A percentile compares a stretch with the other conserved stretches of the same genome.
These are phyloP conservation scores for Arachnopeziza araneosa DNA, from an alignment of 2,329 filamentous ascomycete genomes.

Conservation along the genomic window DNA sequence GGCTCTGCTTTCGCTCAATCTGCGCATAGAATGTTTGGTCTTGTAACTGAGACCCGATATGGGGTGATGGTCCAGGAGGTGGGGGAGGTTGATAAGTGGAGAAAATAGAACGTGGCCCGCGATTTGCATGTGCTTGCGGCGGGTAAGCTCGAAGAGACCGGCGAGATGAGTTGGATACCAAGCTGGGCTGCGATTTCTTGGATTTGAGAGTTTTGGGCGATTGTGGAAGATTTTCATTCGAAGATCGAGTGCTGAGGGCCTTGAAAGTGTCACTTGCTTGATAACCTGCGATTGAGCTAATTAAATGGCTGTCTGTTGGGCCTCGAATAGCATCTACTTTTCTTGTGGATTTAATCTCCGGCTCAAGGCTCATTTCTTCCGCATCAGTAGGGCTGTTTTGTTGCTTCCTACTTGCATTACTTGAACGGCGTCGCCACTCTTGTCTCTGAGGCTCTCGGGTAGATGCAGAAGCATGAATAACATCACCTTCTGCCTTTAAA, in stretches of 20 bases:
- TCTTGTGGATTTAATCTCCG: background rate
- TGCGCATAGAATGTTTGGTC: conserved; percentile 1
- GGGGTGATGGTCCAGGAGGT: background rate
- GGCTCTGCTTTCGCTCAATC: conserved; percentile 2
- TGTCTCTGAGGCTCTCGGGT: background rate
- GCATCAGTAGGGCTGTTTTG: background rate
- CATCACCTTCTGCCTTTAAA: background rate
- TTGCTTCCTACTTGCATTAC: background rate
- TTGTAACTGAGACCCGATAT: background rate
- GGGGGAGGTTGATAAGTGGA: background rate
- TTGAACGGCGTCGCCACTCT: background rate
- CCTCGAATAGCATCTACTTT: background rate
- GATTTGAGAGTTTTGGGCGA: too few relatives aligned
- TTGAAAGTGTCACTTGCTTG: background rate
- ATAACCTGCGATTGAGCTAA: background rate
- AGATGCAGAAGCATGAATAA: background rate
- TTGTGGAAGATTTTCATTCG: background rate
- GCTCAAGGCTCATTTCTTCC: background rate
- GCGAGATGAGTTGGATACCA: background rate
- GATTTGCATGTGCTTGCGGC: conserved; percentile 11
- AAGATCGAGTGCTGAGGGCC: background rate
- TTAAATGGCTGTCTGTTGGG: background rate
- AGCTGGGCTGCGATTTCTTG: background rate
- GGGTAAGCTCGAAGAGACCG: conserved; percentile 2
- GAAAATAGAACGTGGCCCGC: background rate